These are phyloP conservation scores for Ceratobasidium papillatum DNA, from an alignment of 1,284 basidiomycete species.

Conservation along the genomic window DNA sequence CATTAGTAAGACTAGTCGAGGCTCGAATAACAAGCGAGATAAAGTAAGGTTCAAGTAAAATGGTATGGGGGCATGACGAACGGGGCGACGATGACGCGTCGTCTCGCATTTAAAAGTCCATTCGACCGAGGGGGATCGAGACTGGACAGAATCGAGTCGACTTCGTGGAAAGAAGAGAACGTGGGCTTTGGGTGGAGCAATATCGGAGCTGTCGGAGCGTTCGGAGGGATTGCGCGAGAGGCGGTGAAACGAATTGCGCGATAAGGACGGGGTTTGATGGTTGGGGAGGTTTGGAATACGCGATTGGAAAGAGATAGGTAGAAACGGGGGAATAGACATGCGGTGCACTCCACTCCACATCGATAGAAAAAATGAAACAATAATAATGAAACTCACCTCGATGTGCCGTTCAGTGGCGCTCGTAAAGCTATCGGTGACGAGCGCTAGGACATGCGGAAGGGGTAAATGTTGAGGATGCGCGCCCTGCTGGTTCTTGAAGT, in stretches of 20 bases:
- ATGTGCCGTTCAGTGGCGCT: constrained; percentile 96
- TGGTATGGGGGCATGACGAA: neutral
- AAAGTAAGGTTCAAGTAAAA: neutral
- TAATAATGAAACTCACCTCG: constrained; percentile 66
- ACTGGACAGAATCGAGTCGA: neutral
- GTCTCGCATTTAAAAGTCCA: neutral
- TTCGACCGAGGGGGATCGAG: neutral
- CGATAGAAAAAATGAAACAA: constrained; percentile 41
- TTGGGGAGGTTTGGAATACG: neutral
- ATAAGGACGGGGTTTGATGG: neutral
- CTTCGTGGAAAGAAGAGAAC: neutral
- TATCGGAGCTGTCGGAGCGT: constrained; percentile 35
- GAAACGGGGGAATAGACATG: neutral
- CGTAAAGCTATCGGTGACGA: constrained; percentile 93
- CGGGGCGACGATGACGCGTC: constrained; percentile 7
- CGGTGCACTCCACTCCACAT: constrained; percentile 2
- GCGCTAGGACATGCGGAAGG: constrained; percentile 76
- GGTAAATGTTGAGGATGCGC: constrained; percentile 84
- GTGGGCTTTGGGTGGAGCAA: constrained; percentile 12
- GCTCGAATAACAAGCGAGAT: neutral
- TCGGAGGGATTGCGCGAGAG: constrained; percentile 5
- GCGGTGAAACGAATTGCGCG: constrained; percentile 18
- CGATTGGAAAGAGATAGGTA: neutral
- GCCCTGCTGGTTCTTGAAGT: constrained; percentile 91
- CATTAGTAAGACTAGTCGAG: neutral